These are phyloP conservation scores for Cutaneotrichosporon cavernicola DNA, from an alignment of 1,284 basidiomycete species.

Conservation along the genomic window DNA sequence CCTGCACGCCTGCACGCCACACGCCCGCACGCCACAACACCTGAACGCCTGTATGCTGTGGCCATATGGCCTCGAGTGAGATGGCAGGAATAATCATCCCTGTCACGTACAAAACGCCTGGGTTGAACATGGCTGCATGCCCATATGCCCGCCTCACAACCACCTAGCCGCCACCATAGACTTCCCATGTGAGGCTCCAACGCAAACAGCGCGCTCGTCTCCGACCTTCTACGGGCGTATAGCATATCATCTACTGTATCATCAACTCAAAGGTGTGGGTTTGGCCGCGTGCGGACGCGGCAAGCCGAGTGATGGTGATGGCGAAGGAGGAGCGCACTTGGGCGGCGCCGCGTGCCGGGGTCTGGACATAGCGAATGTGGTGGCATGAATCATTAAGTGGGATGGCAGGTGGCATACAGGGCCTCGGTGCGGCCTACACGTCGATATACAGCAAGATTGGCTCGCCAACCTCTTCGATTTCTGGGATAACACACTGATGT, in stretches of 20 bases:
- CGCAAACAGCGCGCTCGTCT: background rate
- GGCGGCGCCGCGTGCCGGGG: background rate
- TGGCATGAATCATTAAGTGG: slow-evolving; percentile 16
- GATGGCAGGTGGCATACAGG: slow-evolving; percentile 12
- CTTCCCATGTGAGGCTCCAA: background rate
- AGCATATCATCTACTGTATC: slow-evolving; percentile 4
- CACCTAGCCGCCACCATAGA: background rate
- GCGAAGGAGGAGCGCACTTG: background rate
- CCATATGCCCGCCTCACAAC: background rate
- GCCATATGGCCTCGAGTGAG: background rate
- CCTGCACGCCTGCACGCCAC: too few species aligned
- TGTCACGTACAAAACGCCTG: background rate
- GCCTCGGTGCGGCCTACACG: slow-evolving; percentile 11
- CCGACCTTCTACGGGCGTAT: background rate
- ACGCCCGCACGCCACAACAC: too few species aligned
- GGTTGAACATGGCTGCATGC: background rate
- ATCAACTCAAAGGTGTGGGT: background rate
- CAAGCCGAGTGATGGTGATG: background rate
- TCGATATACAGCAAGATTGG: slow-evolving; percentile 78
- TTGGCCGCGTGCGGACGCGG: background rate
- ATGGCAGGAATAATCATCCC: background rate
- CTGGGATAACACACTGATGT: slow-evolving; percentile 89
- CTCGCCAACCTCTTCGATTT: slow-evolving; percentile 91
- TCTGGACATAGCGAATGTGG: slow-evolving; percentile 9
- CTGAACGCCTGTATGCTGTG: too few species aligned